Evolutionary conservation across 1,284 basidiomycete species (phyloP).

Genomic region (Coriolopsis trogii): DNA sequence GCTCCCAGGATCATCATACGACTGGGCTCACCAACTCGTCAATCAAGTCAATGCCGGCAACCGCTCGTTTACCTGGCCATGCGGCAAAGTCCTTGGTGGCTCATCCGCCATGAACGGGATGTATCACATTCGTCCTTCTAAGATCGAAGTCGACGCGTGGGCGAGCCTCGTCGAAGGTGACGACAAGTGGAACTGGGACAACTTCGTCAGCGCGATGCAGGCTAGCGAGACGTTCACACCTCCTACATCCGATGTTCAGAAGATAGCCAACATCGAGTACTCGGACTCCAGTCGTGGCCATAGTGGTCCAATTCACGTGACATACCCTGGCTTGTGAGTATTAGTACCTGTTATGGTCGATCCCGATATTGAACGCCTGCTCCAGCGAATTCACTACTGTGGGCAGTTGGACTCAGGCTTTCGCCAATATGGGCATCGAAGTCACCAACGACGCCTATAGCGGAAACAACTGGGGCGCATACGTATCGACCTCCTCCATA

Average conservation of each 20-base stretch:
- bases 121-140: slow-evolving; percentile 60
- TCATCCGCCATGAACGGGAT: slow-evolving; percentile 73
- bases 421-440: slow-evolving; percentile 48
- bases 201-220: slow-evolving; percentile 54
- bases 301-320: slow-evolving; percentile 46
- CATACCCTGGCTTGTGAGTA: slow-evolving; percentile 55
- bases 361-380: neutral
- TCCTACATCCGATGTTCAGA: slow-evolving; percentile 39
- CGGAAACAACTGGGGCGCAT: slow-evolving; percentile 54
- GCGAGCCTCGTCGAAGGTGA: slow-evolving; percentile 42
- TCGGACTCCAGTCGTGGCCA: slow-evolving; percentile 48
- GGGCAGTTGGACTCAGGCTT: slow-evolving; percentile 52
- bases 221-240: slow-evolving; percentile 49
- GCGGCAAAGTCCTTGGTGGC: slow-evolving; percentile 73
- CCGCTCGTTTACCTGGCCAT: slow-evolving; percentile 52
- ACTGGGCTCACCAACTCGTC: slow-evolving; percentile 66
- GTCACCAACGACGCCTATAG: slow-evolving; percentile 46
- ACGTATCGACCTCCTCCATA: slow-evolving; percentile 64
- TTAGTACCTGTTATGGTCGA: neutral
- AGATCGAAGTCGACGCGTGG: slow-evolving; percentile 60
- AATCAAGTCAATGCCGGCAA: slow-evolving; percentile 47
- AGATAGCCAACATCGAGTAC: slow-evolving; percentile 46
- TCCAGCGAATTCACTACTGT: slow-evolving; percentile 48
- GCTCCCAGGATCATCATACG: slow-evolving; percentile 51
- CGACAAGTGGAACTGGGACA: slow-evolving; percentile 56